Base-by-base conservation (phyloP, 2,329 filamentous ascomycete genomes). In the Microdochium nivale region DNA sequence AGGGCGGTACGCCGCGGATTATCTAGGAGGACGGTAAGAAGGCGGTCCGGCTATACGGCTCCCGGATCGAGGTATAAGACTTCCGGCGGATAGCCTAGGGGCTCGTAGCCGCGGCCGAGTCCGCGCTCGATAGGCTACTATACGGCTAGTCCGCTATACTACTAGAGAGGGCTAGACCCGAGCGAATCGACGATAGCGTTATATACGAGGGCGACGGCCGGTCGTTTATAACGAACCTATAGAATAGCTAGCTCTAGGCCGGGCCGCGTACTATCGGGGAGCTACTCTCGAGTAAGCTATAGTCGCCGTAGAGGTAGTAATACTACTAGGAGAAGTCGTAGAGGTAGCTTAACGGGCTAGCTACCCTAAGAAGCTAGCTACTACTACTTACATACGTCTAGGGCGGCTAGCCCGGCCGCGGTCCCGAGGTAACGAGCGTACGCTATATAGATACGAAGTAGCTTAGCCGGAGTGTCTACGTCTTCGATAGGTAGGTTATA, bases 371-470 rank as follows among this genome's bases (percentile, higher is more conserved):
- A 25, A 14, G 23, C 14, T 8, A 33, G 32, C 21, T 35, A 13
- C 21, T 53, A 2, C 25, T 50, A 2, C 24, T 37, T 16, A 50
- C 25, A 27, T 19, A 50, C 19, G 23, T 53, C 7, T 53, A 19
- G 47, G 47, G 30, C 7, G 43, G 48, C 2, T 27, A 53, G 43
- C 51, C 51, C 11, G 51, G 47, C 9, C 21, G 47, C 2, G 48
- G 40, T 1, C 51, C 43, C 16, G 30, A 53, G 24, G 37, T 53
- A 27, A 47, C 40, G 10, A 44, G n/a, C 40, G 40, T 44, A 3
- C 40, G 40, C 9, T 44, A 44, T 24, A 11, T 21, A 5, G 43
- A 53, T 35, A 51, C 21, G 43, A 10, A 51, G 27, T 3, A 51
- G 25, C 23, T 51, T 5, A 4, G 30, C 24, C 40, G 40, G 25